Base-by-base conservation (phyloP, 768 basidiomycete genomes). In the Hypholoma fasciculare region DNA sequence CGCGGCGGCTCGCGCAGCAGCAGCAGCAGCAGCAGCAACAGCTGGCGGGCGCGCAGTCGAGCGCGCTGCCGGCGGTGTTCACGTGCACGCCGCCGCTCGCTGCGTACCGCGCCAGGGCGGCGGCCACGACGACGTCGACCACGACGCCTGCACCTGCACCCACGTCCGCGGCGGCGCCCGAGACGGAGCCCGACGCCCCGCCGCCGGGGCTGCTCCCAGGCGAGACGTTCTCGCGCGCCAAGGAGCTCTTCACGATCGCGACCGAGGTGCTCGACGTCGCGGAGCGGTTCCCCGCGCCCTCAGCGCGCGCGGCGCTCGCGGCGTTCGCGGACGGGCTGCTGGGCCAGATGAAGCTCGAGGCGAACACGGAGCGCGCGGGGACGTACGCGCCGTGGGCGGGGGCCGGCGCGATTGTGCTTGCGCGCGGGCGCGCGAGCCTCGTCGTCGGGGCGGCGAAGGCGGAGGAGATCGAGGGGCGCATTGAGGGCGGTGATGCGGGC, bases 301-400 rank as follows among this genome's bases (percentile, higher is more conserved):
- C 71, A 0, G 78, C 84, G 61, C 77, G 87, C 38, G 73, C 76
- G 46, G 72, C 76, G 44, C 88, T 86, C 85, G 86, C 84, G 0
- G 56, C 66, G 1, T 87, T 83, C 81, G 85, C 86, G 3, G 85
- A 87, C 61, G 74, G 78, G 7, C 76, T 89, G 11, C 81, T 88
- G 62, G 71, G 74, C 46, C 85, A 88, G 74, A 85, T 88, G 80
- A 80, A 81, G 68, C 78, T 84, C 80, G 82, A 85, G 68, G 80
- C 76, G 23, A 80, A 82, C 59, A 78, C 77, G 62, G 79, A 78
- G n/a, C 73, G 86, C 19, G 72, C 74, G 37, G 71, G 74, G 19
- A 77, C 81, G 14, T 70, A 85, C 16, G 85, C 84, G 3, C 71
- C 81, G 49, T 83, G 82, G 52, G 51, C 49, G 34, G 58, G 52